phyloP scores from a whole-genome alignment of 208 protist species.

The Trypanosoma mega region DNA sequence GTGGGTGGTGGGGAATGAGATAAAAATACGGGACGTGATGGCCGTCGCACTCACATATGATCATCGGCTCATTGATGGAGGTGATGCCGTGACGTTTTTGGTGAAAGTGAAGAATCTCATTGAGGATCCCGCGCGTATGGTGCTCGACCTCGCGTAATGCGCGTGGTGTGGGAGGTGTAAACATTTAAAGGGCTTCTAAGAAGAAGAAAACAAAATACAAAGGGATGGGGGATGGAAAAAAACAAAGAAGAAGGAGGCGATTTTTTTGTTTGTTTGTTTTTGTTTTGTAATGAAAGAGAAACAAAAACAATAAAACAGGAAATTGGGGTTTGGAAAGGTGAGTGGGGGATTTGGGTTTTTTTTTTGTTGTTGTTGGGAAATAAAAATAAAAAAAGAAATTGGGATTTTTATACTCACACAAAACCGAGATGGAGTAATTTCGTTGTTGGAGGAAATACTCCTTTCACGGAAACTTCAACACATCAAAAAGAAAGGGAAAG shows the following conservation, averaged over 20 bases:
- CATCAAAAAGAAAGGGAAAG: not conserved
- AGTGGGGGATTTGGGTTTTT: too few relatives aligned
- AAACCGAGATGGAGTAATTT: too few relatives aligned
- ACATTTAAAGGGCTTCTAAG: not conserved
- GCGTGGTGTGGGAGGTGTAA: not conserved
- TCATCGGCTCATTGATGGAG: conserved; percentile 98
- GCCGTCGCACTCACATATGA: conserved; percentile 99
- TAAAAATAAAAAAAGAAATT: not conserved
- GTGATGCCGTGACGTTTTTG: conserved; percentile 98
- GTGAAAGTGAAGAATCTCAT: conserved; percentile 97
- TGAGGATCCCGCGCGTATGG: conserved; percentile 94
- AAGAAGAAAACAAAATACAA: conserved; percentile 1
- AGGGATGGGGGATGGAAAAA: conserved; percentile 1
- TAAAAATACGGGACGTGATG: conserved; percentile 98
- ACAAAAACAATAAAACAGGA: not conserved
- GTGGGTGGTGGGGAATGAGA: conserved; percentile 90
- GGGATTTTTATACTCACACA: too few relatives aligned
- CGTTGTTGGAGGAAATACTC: too few relatives aligned
- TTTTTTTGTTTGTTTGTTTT: too few relatives aligned
- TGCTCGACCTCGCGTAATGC: conserved; percentile 88
- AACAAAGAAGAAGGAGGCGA: too few relatives aligned
- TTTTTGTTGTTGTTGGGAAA: too few relatives aligned
- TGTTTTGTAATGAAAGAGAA: too few relatives aligned
- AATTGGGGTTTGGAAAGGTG: too few relatives aligned
- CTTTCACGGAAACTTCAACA: not conserved